Percentiles rank a stretch among this genome's conserved stretches.
phyloP scores from a whole-genome alignment of 2,329 filamentous ascomycete genomes.

The Penicillium sp. region DNA sequence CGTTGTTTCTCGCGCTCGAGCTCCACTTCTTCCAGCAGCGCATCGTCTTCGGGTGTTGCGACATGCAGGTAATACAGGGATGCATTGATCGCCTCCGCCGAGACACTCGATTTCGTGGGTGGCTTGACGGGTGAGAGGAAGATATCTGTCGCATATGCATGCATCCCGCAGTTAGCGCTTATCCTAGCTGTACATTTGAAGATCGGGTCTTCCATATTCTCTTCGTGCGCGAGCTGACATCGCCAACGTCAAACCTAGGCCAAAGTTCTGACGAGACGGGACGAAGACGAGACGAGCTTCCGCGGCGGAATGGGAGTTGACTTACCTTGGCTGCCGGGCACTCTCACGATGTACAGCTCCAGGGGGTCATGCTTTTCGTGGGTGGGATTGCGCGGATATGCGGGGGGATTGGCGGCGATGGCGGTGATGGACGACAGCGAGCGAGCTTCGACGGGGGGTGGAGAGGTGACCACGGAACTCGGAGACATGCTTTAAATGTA shows the following conservation, averaged over 20 bases:
- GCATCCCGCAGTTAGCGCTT: slow-evolving; percentile 12
- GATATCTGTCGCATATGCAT: slow-evolving; percentile 57
- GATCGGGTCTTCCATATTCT: slow-evolving; percentile 5
- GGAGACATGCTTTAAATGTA: slow-evolving; percentile 16
- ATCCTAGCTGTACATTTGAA: no score
- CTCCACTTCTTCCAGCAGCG: slow-evolving; percentile 35
- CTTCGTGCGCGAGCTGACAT: not conserved
- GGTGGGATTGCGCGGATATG: slow-evolving; percentile 72
- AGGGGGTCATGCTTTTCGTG: slow-evolving; percentile 64
- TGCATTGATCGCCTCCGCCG: slow-evolving; percentile 74
- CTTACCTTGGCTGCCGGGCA: slow-evolving; percentile 81
- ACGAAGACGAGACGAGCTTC: slow-evolving; percentile 2
- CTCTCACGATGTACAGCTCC: slow-evolving; percentile 83
- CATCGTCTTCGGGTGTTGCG: slow-evolving; percentile 55
- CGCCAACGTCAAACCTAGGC: no score
- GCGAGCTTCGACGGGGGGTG: slow-evolving; percentile 62
- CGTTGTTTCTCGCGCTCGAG: slow-evolving; percentile 29
- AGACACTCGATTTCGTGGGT: slow-evolving; percentile 73
- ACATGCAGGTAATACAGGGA: slow-evolving; percentile 91
- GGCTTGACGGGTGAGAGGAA: slow-evolving; percentile 90
- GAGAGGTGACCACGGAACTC: slow-evolving; percentile 15
- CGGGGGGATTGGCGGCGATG: slow-evolving; percentile 79
- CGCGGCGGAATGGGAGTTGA: not conserved
- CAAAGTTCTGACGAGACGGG: not conserved
- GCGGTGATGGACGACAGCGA: slow-evolving; percentile 74